Conservation (phyloP, 2,329 filamentous ascomycete genomes). For the Sporothrix globosa region DNA sequence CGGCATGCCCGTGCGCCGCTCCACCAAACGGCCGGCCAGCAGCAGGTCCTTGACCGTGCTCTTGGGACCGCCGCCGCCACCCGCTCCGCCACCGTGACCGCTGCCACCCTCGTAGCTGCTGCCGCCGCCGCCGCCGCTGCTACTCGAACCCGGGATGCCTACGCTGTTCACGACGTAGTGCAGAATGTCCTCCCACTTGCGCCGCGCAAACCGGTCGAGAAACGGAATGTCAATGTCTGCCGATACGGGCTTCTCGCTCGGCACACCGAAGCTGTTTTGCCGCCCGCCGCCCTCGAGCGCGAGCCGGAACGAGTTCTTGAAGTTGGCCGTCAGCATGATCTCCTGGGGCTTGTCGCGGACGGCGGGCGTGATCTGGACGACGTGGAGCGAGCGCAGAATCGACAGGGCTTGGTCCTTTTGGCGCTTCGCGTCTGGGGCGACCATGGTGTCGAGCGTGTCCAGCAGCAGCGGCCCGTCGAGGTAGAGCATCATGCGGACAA, state of each 20-base stretch:
- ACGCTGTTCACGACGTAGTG: slow-evolving; percentile 90
- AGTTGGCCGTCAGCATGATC: slow-evolving; percentile 78
- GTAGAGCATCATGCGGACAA: slow-evolving; percentile 95
- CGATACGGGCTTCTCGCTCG: slow-evolving; percentile 66
- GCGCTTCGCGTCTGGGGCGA: slow-evolving; percentile 66
- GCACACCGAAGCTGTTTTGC: slow-evolving; percentile 88
- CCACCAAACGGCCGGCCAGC: slow-evolving; percentile 78
- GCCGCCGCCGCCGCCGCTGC: slow-evolving; percentile 41
- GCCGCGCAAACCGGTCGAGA: slow-evolving; percentile 81
- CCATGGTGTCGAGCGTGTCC: slow-evolving; percentile 83
- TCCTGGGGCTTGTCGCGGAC: slow-evolving; percentile 67
- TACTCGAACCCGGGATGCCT: slow-evolving; percentile 51
- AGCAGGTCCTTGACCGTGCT: slow-evolving; percentile 83
- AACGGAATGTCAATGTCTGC: slow-evolving; percentile 68
- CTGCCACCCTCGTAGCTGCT: not conserved
- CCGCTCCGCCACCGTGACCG: slow-evolving; percentile 44
- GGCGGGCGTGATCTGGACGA: slow-evolving; percentile 68
- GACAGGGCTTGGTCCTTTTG: slow-evolving; percentile 83
- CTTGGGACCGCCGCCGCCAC: slow-evolving; percentile 57
- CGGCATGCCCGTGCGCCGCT: slow-evolving; percentile 50
- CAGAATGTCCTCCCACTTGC: slow-evolving; percentile 93
- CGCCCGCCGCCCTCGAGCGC: slow-evolving; percentile 85
- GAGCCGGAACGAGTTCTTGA: slow-evolving; percentile 78
- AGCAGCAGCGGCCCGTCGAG: slow-evolving; percentile 78
- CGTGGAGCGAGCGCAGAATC: slow-evolving; percentile 82